Percentiles rank a stretch among this genome's conserved stretches.
Conservation (phyloP, 1,139 yeast genomes). For the Kodamaea ohmeri region DNA sequence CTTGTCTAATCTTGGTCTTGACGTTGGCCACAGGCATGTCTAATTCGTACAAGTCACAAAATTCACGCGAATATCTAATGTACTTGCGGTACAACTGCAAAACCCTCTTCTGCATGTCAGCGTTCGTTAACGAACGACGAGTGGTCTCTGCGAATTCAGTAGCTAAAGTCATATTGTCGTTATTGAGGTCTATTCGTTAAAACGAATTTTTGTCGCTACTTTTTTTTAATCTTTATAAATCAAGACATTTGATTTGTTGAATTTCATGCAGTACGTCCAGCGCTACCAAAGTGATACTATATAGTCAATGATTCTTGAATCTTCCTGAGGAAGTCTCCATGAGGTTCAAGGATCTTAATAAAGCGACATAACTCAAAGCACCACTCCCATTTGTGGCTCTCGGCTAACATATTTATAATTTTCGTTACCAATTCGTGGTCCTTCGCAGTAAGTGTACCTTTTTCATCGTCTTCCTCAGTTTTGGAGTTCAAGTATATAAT, state of each 20-base stretch:
- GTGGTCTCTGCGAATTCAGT: slow-evolving; percentile 87
- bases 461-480: slow-evolving; percentile 23
- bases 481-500: slow-evolving; percentile 44
- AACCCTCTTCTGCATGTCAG: slow-evolving; percentile 64
- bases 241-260: slow-evolving; percentile 30
- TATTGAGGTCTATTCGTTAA: slow-evolving; percentile 1
- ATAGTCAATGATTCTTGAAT: slow-evolving; percentile 1
- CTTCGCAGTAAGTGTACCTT: slow-evolving; percentile 21
- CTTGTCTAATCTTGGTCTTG: slow-evolving; percentile 84
- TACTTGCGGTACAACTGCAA: slow-evolving; percentile 71
- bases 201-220: slow-evolving; percentile 8
- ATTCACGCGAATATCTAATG: slow-evolving; percentile 60
- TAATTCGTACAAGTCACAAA: slow-evolving; percentile 70
- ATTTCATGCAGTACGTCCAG: slow-evolving; percentile 6
- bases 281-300: slow-evolving; percentile 5
- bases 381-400: slow-evolving; percentile 41
- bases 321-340: slow-evolving; percentile 7
- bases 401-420: slow-evolving; percentile 35
- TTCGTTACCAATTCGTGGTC: slow-evolving; percentile 36
- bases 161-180: slow-evolving; percentile 52
- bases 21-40: slow-evolving; percentile 81
- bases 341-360: slow-evolving; percentile 41
- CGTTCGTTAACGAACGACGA: slow-evolving; percentile 58
- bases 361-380: slow-evolving; percentile 47
- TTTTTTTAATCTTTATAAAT: slow-evolving; percentile 18